Conservation (phyloP, 257 asterid genomes). For the Phtheirospermum japonicum region DNA sequence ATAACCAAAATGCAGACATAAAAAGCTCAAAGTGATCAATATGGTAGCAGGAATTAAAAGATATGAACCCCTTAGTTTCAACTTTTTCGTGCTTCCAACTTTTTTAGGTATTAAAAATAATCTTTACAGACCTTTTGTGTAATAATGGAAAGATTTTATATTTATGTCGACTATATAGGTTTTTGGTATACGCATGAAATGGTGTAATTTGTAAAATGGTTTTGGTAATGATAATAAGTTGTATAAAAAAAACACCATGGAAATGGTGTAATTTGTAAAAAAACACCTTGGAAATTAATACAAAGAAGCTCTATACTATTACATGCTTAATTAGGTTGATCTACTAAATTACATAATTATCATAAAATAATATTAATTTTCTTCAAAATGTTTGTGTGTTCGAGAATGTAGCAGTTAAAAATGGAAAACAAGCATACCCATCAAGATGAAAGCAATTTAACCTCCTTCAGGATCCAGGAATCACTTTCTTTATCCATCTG, state of each 20-base stretch:
- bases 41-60: not conserved
- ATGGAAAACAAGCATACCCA: slow-evolving; percentile 5
- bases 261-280: too few species aligned
- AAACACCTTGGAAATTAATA: too few species aligned
- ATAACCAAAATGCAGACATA: too few species aligned
- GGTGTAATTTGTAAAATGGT: not conserved
- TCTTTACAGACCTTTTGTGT: too few species aligned
- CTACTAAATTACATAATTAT: too few species aligned
- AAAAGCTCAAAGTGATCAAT: too few species aligned
- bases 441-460: slow-evolving; percentile 31
- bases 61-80: not conserved
- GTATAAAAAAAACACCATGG: too few species aligned
- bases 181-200: not conserved
- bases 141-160: too few species aligned
- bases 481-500: slow-evolving; percentile 60
- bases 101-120: too few species aligned
- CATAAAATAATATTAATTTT: not conserved
- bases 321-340: slow-evolving; percentile 1
- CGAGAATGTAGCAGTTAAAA: slow-evolving; percentile 17
- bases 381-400: slow-evolving; percentile 1
- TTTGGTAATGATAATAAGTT: not conserved
- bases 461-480: slow-evolving; percentile 62
- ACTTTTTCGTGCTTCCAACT: not conserved
- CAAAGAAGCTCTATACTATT: not conserved
- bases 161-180: too few species aligned